Evolutionary conservation across 345 rosid genomes (phyloP), one percentile per base, ranked within the genome.

Genomic region (Barbarea vulgaris): DNA sequence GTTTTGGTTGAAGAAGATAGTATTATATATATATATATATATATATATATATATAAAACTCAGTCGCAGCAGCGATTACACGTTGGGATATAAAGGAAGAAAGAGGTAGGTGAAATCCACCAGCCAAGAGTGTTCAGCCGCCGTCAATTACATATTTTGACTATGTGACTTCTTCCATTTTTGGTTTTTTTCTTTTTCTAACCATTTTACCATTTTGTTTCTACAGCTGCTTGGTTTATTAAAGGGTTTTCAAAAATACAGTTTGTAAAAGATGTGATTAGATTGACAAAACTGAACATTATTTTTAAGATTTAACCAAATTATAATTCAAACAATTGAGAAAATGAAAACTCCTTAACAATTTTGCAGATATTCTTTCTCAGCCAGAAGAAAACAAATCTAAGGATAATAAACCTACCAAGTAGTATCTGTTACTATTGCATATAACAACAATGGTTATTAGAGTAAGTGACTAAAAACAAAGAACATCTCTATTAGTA

Each of bases 101-200:
- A 73, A 64, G 13, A 18, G 66, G 30, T 77, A 54, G 80, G 75
- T 77, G 80, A 47, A 69, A 33, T 70, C 75, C 63, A 77, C 80
- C 80, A 30, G 74, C 74, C 69, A 72, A 27, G 65, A 46, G 37
- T 48, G 34, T 17, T 22, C 6, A 39, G 4, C 15, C 65, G 78
- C 58, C 72, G 58, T 11, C 65, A n/a, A 19, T 37, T 39, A 0
- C 70, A 14, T 46, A 46, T 46, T 74, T 74, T 74, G 72, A 74
- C 78, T 74, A 5, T 9, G 0, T 64, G 55, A 52, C 63, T 63
- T 52, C 50, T 44, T 52, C 33, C 50, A 12, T 39, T 52, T 39
- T 39, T 51, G 22, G 22, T 24, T 5, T 15, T 14, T 42, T 42
- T 5, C 3, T 13, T 21, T 13, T 4, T 19, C 7, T 10, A 37